Percentiles rank a stretch among this genome's conserved stretches.
phyloP scores from a whole-genome alignment of 306 rosid genomes.

The Alnus rubra region DNA sequence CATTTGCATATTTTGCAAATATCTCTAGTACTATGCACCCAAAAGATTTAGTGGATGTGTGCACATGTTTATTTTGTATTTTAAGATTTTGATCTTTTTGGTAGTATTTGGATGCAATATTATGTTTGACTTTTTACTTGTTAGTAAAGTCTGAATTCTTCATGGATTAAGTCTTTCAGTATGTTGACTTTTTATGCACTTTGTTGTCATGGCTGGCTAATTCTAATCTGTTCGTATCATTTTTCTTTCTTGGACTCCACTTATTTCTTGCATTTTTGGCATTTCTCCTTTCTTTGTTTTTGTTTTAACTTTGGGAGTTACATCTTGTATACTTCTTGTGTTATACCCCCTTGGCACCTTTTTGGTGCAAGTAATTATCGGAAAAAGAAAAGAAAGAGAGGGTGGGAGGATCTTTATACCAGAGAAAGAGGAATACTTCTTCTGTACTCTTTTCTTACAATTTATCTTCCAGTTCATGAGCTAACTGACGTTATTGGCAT shows the following conservation, averaged over 20 bases:
- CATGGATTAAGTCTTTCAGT: background rate
- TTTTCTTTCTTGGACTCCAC: background rate
- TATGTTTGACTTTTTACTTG: background rate
- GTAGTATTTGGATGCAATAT: background rate
- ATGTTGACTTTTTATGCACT: background rate
- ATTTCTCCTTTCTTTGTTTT: background rate
- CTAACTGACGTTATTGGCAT: conserved; percentile 16
- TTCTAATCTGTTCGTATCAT: background rate
- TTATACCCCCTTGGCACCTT: background rate
- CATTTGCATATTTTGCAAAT: conserved; percentile 10
- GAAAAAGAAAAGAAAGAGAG: background rate
- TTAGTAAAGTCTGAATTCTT: background rate
- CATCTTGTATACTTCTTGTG: background rate
- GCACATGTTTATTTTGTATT: background rate
- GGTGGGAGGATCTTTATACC: background rate
- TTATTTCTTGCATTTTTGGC: background rate
- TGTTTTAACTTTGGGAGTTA: background rate
- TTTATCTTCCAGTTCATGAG: background rate
- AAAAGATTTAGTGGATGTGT: conserved; percentile 2
- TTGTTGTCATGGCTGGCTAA: background rate
- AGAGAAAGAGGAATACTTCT: background rate
- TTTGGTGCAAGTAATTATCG: background rate
- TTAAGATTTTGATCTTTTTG: conserved; percentile 7
- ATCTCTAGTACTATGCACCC: background rate
- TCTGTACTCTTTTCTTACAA: background rate